A percentile compares a stretch with the other conserved stretches of the same genome.
These are phyloP conservation scores for Psilocybe sp. DNA, from an alignment of 768 basidiomycete species.

Conservation along the genomic window DNA sequence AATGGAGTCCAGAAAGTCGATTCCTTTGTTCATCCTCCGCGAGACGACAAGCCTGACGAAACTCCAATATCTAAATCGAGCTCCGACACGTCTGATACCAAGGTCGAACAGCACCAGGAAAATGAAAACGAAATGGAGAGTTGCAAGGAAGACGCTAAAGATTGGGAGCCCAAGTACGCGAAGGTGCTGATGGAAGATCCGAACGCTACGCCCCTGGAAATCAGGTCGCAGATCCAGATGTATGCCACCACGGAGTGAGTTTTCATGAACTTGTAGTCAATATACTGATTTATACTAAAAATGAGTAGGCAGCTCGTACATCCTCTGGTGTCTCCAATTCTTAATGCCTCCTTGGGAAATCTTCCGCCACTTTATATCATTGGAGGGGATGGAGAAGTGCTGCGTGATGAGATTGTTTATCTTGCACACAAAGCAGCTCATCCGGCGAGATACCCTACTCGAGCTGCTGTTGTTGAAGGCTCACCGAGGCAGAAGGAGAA, in stretches of 20 bases:
- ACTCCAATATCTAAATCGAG: not conserved
- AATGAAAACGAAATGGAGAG: constrained; percentile 11
- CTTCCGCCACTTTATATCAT: constrained; percentile 75
- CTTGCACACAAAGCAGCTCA: constrained; percentile 78
- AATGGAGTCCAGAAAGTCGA: not conserved
- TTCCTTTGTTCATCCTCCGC: not conserved
- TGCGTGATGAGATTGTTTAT: constrained; percentile 78
- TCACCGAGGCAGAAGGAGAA: constrained; percentile 50
- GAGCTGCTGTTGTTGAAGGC: constrained; percentile 47
- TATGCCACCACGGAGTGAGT: constrained; percentile 72
- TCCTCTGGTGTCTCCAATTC: constrained; percentile 69
- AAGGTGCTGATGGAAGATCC: constrained; percentile 54
- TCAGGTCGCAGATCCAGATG: constrained; percentile 69
- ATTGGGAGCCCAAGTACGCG: constrained; percentile 54
- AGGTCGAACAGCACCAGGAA: not conserved
- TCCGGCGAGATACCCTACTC: constrained; percentile 60
- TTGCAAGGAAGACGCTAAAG: constrained; percentile 23
- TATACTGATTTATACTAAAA: not conserved
- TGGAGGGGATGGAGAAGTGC: constrained; percentile 69
- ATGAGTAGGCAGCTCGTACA: constrained; percentile 52
- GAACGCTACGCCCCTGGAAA: constrained; percentile 39
- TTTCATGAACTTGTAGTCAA: not conserved
- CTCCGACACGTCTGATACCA: not conserved
- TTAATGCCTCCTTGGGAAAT: constrained; percentile 72
- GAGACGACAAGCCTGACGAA: not conserved